Evolutionary conservation across 2,329 filamentous ascomycete species (phyloP).

Genomic region (Microascus cirrosus): DNA sequence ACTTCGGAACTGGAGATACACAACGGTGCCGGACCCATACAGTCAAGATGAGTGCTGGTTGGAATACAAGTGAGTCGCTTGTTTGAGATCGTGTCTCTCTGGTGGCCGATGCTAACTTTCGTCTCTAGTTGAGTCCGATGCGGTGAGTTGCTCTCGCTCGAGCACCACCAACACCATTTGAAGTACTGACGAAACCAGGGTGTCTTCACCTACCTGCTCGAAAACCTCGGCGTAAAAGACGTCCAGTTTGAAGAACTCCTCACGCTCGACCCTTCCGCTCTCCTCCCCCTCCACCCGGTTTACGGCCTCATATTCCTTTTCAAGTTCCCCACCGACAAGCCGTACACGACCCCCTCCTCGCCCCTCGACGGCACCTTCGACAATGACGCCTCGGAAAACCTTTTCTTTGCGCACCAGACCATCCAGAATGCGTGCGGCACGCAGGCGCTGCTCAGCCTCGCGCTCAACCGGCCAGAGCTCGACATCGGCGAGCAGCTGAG

Average conservation of each 20-base stretch:
- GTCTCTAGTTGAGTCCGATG: conserved; percentile 72
- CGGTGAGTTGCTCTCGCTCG: conserved; percentile 45
- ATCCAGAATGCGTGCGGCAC: conserved; percentile 99
- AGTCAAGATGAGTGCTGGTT: conserved; percentile 61
- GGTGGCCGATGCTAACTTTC: conserved; percentile 12
- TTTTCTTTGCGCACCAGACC: conserved; percentile 94
- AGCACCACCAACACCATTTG: not conserved
- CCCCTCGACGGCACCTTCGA: conserved; percentile 80
- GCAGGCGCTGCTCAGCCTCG: conserved; percentile 82
- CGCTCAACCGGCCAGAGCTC: conserved; percentile 70
- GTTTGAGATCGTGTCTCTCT: not conserved
- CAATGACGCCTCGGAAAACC: conserved; percentile 56
- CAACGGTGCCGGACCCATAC: not conserved
- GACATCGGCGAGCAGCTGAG: conserved; percentile 60
- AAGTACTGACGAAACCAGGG: conserved; percentile 38
- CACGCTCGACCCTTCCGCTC: conserved; percentile 67
- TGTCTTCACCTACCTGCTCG: conserved; percentile 94
- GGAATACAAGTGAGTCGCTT: conserved; percentile 68
- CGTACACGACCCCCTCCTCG: conserved; percentile 45
- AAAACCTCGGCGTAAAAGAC: conserved; percentile 78
- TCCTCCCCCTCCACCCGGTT: conserved; percentile 62
- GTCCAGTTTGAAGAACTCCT: conserved; percentile 97
- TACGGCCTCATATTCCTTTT: conserved; percentile 99
- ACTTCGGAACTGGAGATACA: not conserved
- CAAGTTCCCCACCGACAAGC: conserved; percentile 73